Percentiles rank a stretch among this genome's conserved stretches.
Conservation (phyloP, 2,329 filamentous ascomycete genomes). For the Talaromyces funiculosus region DNA sequence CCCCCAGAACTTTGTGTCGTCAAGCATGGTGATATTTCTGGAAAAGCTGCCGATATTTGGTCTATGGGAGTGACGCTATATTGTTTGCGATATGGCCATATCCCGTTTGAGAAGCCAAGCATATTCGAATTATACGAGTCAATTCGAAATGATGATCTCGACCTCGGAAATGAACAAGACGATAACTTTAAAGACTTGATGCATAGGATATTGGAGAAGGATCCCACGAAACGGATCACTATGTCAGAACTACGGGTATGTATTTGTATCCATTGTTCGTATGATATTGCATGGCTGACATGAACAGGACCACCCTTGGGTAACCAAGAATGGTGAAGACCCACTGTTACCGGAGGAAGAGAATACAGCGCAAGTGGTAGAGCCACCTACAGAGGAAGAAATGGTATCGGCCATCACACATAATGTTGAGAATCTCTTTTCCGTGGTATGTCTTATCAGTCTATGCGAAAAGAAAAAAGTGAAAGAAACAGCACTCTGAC, state of each 20-base stretch:
- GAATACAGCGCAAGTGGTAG: constrained; percentile 75
- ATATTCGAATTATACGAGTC: constrained; percentile 85
- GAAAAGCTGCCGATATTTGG: constrained; percentile 91
- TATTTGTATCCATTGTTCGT: constrained; percentile 6
- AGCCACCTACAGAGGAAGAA: constrained; percentile 82
- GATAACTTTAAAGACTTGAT: constrained; percentile 71
- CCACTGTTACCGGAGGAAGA: constrained; percentile 73
- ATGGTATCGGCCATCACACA: constrained; percentile 84
- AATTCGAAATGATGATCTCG: constrained; percentile 66
- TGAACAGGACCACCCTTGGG: constrained; percentile 79
- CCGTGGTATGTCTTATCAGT: constrained; percentile 55
- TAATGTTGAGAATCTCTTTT: constrained; percentile 80
- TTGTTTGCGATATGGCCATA: constrained; percentile 79
- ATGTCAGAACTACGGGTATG: constrained; percentile 78
- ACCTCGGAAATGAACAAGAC: constrained; percentile 59
- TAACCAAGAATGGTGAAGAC: constrained; percentile 74
- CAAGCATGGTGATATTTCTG: constrained; percentile 80
- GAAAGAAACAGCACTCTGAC: constrained; percentile 4
- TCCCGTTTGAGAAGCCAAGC: constrained; percentile 75
- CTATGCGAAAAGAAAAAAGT: too few relatives aligned
- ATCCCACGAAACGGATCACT: constrained; percentile 73
- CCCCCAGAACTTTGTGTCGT: constrained; percentile 86
- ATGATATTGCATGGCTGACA: constrained; percentile 16
- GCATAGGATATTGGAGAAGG: constrained; percentile 69
- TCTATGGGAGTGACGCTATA: constrained; percentile 96